Base-by-base conservation (phyloP, 2,329 filamentous ascomycete genomes). In the Fusarium graminum region DNA sequence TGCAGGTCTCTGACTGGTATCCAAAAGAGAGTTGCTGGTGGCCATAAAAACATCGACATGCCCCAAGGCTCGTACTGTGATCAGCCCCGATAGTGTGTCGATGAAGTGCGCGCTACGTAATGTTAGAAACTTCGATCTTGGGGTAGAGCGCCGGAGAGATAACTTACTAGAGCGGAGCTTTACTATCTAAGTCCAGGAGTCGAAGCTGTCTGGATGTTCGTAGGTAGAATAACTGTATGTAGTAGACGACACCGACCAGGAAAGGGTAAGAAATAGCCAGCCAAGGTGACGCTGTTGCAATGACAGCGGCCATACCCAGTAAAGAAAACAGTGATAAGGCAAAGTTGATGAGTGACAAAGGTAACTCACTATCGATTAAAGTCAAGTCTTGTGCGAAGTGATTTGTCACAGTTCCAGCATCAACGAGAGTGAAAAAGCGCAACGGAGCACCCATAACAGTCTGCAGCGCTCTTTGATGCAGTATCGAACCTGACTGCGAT, bases 141-240 rank as follows among this genome's bases (percentile, higher is more conserved):
- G 25, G 2, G 7, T 7, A 3, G 4, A 14, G 10, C 8, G 8
- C 38, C 4, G 6, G 7, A 4, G 17, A 19, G 17, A 7, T 26
- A 34, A 53, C 64, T 65, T 19, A 74, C 72, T 85, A 88, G 0
- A 89, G 75, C 1, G 85, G 85, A 1, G 81, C 81, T 60, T 88
- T 87, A 3, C 82, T 80, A 69, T 89, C 86, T 5, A 89, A 78
- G 44, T 89, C 86, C 19, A 89, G 71, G 14, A 86, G 78, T 40
- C 86, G 80, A 5, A 89, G 74, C 71, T 89, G 86, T 1, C 86
- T 79, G 0, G 86, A 88, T 0, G 86, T 89, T 1, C 83, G 79
- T 2, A 89, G 79, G 67, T 89, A 89, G 51, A 86, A 79, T 41
- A 79, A 81, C 64, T 88, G 86, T 2, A 89, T 73, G 4, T 77